A percentile compares a stretch with the other conserved stretches of the same genome.
Conservation (phyloP, 768 basidiomycete genomes). For the Aureoboletus auriporus region DNA sequence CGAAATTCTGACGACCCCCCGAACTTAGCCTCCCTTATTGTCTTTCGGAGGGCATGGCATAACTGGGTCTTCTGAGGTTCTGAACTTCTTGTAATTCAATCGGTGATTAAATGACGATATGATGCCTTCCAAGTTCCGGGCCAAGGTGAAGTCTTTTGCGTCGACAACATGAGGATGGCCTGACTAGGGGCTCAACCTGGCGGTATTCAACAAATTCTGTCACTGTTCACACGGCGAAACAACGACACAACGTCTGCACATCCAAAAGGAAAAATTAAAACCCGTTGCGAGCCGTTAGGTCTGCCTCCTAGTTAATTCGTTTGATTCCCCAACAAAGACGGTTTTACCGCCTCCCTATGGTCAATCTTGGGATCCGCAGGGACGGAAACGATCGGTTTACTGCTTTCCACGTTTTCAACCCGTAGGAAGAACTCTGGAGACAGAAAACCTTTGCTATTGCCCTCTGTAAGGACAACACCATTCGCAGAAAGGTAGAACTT, state of each 20-base stretch:
- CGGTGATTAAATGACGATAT: background rate
- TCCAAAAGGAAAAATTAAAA: no score
- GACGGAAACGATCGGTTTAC: background rate
- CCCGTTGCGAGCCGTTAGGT: background rate
- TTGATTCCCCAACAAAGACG: background rate
- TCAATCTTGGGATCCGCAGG: background rate
- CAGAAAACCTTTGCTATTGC: constrained; percentile 62
- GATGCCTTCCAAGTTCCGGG: background rate
- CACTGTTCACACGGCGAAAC: no score
- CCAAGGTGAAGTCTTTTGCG: no score
- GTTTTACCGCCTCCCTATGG: background rate
- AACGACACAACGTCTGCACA: no score
- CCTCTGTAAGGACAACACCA: constrained; percentile 84
- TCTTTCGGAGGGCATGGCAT: no score
- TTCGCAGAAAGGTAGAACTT: constrained; percentile 79
- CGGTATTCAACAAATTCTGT: no score
- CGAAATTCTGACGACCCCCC: no score
- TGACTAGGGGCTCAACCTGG: no score
- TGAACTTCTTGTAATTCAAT: background rate
- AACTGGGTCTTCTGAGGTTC: background rate
- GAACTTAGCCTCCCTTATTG: no score
- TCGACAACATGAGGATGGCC: no score
- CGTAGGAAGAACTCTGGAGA: constrained; percentile 60
- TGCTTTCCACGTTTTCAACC: constrained; percentile 50
- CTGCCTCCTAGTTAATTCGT: background rate